Conservation (phyloP, 768 basidiomycete genomes). For the Trametes elegans region DNA sequence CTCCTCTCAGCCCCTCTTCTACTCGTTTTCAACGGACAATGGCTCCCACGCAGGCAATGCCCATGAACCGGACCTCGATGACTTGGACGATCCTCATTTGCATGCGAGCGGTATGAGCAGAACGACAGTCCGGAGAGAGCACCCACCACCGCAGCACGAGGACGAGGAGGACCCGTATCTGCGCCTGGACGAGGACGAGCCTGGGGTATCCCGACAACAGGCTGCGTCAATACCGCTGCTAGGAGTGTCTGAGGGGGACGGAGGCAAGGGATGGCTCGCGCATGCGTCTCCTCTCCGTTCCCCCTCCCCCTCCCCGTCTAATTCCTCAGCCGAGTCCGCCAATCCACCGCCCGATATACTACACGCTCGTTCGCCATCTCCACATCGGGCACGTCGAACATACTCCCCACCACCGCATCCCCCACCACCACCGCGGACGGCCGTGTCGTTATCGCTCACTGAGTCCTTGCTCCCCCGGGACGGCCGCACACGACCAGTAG, state of each 20-base stretch:
- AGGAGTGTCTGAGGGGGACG: conserved; percentile 41
- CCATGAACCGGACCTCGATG: conserved; percentile 54
- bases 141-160: conserved; percentile 16
- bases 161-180: conserved; percentile 80
- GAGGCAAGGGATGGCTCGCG: conserved; percentile 61
- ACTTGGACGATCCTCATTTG: conserved; percentile 77
- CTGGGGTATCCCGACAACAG: conserved; percentile 33
- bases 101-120: conserved; percentile 37
- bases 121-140: conserved; percentile 32
- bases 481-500: conserved; percentile 57
- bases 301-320: conserved; percentile 40
- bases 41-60: conserved; percentile 53
- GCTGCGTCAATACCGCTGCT: conserved; percentile 39
- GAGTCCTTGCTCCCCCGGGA: conserved; percentile 78
- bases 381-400: conserved; percentile 15
- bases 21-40: conserved; percentile 81
- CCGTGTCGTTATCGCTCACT: conserved; percentile 67
- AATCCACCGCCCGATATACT: conserved; percentile 44
- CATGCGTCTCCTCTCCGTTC: conserved; percentile 67
- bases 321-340: conserved; percentile 42
- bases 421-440: conserved; percentile 42
- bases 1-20: conserved; percentile 79
- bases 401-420: conserved; percentile 30
- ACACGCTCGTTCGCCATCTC: conserved; percentile 28
- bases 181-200: conserved; percentile 68